Evolutionary conservation across 495 filamentous ascomycete species (phyloP).

Genomic region (Podospora pseudocomata): DNA sequence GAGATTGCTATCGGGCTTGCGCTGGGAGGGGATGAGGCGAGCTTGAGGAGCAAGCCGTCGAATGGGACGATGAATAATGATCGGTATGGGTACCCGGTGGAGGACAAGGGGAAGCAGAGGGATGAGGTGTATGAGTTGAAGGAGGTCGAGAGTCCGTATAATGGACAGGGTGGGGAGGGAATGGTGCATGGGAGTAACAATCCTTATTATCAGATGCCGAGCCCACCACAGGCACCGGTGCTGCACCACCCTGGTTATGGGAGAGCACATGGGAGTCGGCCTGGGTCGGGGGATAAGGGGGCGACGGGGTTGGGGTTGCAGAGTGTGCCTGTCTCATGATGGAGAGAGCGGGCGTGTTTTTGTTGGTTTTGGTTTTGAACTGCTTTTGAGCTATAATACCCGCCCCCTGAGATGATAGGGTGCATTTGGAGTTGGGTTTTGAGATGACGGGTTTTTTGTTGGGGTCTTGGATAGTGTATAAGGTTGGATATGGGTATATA

Average conservation of each 20-base stretch:
- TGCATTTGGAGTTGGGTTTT: slow-evolving; percentile 8
- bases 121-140: slow-evolving; percentile 34
- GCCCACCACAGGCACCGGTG: slow-evolving; percentile 28
- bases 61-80: slow-evolving; percentile 22
- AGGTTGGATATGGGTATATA: not conserved
- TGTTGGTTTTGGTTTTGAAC: slow-evolving; percentile 3
- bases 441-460: slow-evolving; percentile 11
- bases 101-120: slow-evolving; percentile 34
- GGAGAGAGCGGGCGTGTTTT: not conserved
- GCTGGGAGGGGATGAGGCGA: slow-evolving; percentile 33
- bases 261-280: slow-evolving; percentile 22
- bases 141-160: slow-evolving; percentile 33
- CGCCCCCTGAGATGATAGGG: not conserved
- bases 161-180: slow-evolving; percentile 4
- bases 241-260: slow-evolving; percentile 36
- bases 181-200: slow-evolving; percentile 3
- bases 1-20: slow-evolving; percentile 37
- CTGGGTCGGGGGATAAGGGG: slow-evolving; percentile 16
- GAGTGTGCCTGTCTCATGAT: not conserved
- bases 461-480: not conserved
- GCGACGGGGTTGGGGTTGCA: slow-evolving; percentile 9
- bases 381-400: not conserved
- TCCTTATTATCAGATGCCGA: slow-evolving; percentile 24
- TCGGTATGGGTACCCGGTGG: slow-evolving; percentile 15
- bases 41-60: slow-evolving; percentile 27